Evolutionary conservation across 192 early-diverging fungal genomes (phyloP).

Genomic region (Coemansia sp.): DNA sequence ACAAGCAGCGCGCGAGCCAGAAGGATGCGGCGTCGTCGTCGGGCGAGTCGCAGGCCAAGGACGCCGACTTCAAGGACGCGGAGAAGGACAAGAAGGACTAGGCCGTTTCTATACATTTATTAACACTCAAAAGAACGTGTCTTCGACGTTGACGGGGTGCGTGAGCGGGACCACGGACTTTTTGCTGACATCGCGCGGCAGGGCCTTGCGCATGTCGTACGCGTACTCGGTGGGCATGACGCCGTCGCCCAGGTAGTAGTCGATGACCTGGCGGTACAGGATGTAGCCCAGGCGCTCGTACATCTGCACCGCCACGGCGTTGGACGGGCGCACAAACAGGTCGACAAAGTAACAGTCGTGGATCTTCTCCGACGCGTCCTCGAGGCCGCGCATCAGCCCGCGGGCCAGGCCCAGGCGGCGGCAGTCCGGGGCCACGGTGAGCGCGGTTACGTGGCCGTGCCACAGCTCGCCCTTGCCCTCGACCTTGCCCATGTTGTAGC

Average conservation of each 20-base stretch:
- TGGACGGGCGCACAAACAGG: slow-evolving; percentile 92
- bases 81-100: slow-evolving; percentile 61
- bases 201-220: slow-evolving; percentile 93
- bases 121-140: slow-evolving; percentile 2
- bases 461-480: slow-evolving; percentile 83
- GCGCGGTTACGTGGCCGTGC: slow-evolving; percentile 98
- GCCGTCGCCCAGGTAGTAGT: slow-evolving; percentile 74
- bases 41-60: slow-evolving; percentile 49
- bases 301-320: slow-evolving; percentile 86
- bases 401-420: slow-evolving; percentile 86
- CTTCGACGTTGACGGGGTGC: slow-evolving; percentile 22
- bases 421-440: slow-evolving; percentile 94
- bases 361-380: slow-evolving; percentile 85
- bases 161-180: not conserved
- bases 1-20: slow-evolving; percentile 74
- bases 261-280: slow-evolving; percentile 80
- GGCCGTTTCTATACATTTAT: too few species aligned
- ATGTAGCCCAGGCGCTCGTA: slow-evolving; percentile 90
- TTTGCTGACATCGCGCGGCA: slow-evolving; percentile 69
- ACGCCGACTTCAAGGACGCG: slow-evolving; percentile 75
- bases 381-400: slow-evolving; percentile 83
- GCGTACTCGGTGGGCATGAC: slow-evolving; percentile 78
- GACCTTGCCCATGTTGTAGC: slow-evolving; percentile 91
- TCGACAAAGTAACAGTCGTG: slow-evolving; percentile 77
- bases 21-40: slow-evolving; percentile 17